phyloP scores from a whole-genome alignment of 2,329 filamentous ascomycete genomes.

The Endothia cerciana region DNA sequence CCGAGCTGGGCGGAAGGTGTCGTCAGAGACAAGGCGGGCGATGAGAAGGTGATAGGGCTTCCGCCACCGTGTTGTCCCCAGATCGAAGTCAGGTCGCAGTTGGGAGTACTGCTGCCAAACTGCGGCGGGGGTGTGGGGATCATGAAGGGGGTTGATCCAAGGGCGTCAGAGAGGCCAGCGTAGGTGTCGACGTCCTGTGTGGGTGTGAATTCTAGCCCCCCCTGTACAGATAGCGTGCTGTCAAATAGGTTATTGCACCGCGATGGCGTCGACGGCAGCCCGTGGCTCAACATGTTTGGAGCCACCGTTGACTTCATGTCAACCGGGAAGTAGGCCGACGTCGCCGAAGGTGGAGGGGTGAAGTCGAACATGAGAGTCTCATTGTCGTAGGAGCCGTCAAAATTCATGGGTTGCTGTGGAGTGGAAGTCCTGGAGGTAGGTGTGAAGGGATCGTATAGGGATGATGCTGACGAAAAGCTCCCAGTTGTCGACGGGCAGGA shows the following conservation, averaged over 20 bases:
- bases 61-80: conserved; percentile 26
- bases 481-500: conserved; percentile 27
- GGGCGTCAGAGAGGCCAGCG: conserved; percentile 15
- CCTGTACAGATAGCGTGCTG: conserved; percentile 14
- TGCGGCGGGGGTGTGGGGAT: conserved; percentile 22
- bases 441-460: conserved; percentile 27
- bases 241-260: conserved; percentile 14
- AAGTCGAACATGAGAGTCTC: conserved; percentile 26
- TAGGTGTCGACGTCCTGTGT: conserved; percentile 21
- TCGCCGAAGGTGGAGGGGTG: conserved; percentile 21
- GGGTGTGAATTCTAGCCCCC: conserved; percentile 22
- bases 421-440: conserved; percentile 26
- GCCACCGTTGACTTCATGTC: conserved; percentile 27
- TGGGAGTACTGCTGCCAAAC: conserved; percentile 18
- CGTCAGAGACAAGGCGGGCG: conserved; percentile 21
- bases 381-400: conserved; percentile 17
- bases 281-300: conserved; percentile 24
- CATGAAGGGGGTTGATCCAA: conserved; percentile 18
- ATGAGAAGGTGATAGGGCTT: conserved; percentile 25
- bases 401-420: conserved; percentile 25
- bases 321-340: conserved; percentile 21
- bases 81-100: conserved; percentile 25
- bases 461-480: conserved; percentile 28
- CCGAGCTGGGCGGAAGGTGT: conserved; percentile 21
- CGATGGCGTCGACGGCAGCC: conserved; percentile 25